A percentile compares a stretch with the other conserved stretches of the same genome.
phyloP scores from a whole-genome alignment of 2,329 filamentous ascomycete species.

The Xylariomycetidae sp. region DNA sequence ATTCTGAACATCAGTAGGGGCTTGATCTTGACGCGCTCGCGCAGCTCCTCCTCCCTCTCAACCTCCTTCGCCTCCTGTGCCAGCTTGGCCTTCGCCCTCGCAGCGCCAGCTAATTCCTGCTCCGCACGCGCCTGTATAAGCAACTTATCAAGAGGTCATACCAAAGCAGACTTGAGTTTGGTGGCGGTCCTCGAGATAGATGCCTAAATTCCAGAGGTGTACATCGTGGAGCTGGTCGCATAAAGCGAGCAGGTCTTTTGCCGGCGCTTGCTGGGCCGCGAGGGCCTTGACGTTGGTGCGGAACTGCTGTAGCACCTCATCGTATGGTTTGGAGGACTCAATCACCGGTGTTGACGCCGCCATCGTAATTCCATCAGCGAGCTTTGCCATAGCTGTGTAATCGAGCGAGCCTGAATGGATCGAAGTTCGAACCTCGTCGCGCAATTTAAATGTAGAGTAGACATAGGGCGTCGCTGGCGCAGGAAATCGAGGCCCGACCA shows the following conservation, averaged over 20 bases:
- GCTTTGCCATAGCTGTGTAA: slow-evolving; percentile 5
- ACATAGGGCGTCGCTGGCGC: slow-evolving; percentile 7
- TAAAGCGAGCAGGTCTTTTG: slow-evolving; percentile 8
- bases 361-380: slow-evolving; percentile 2
- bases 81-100: background rate
- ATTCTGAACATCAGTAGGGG: background rate
- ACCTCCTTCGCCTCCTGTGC: background rate
- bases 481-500: slow-evolving; percentile 9
- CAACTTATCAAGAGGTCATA: slow-evolving; percentile 5
- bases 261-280: slow-evolving; percentile 6
- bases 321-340: slow-evolving; percentile 7
- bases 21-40: background rate
- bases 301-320: slow-evolving; percentile 6
- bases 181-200: slow-evolving; percentile 11
- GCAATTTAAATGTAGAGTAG: slow-evolving; percentile 10
- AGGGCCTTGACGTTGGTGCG: slow-evolving; percentile 3
- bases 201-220: slow-evolving; percentile 8
- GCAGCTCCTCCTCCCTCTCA: background rate
- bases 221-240: slow-evolving; percentile 11
- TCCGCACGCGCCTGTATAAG: background rate
- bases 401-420: slow-evolving; percentile 5
- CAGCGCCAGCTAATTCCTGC: background rate
- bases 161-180: slow-evolving; percentile 4
- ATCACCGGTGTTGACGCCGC: slow-evolving; percentile 1
- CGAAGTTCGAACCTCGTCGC: slow-evolving; percentile 10